A percentile compares a stretch with the other conserved stretches of the same genome.
Evolutionary conservation across 78 protist genomes (phyloP).

Genomic region (Polysphondylium violaceum): DNA sequence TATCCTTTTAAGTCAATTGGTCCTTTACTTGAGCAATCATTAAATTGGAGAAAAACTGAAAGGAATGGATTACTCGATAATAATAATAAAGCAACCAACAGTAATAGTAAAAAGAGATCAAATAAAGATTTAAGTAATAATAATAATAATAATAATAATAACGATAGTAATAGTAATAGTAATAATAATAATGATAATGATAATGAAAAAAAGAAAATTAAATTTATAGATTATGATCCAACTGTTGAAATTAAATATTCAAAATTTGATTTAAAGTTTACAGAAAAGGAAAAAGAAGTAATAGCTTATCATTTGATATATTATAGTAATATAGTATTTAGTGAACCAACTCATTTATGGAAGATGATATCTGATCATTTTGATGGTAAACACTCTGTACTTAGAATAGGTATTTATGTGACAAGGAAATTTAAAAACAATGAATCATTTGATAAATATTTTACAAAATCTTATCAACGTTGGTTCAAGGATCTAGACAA

Average conservation of each 20-base stretch:
- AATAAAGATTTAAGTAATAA: neutral
- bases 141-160: neutral
- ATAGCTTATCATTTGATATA: conserved; percentile 14
- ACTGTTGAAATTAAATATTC: neutral
- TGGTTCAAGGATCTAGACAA: neutral
- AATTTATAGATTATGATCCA: neutral
- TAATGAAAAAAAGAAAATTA: neutral
- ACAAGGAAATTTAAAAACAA: neutral
- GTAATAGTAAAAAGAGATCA: no score
- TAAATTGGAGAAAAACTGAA: no score
- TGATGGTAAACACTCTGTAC: neutral
- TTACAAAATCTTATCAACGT: neutral
- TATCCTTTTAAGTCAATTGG: no score
- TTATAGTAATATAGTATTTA: conserved; percentile 15
- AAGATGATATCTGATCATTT: conserved; percentile 7
- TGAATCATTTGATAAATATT: conserved; percentile 8
- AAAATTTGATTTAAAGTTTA: conserved; percentile 10
- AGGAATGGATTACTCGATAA: no score
- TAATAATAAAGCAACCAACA: no score
- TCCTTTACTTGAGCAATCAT: no score
- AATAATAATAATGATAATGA: neutral
- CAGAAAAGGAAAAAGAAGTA: conserved; percentile 15
- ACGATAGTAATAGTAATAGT: neutral
- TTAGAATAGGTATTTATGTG: conserved; percentile 15
- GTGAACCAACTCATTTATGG: neutral